Percentiles rank a stretch among this genome's conserved stretches.
These are phyloP conservation scores for Skeletonema marinoi DNA, from an alignment of 108 stramenopile species.

Conservation along the genomic window DNA sequence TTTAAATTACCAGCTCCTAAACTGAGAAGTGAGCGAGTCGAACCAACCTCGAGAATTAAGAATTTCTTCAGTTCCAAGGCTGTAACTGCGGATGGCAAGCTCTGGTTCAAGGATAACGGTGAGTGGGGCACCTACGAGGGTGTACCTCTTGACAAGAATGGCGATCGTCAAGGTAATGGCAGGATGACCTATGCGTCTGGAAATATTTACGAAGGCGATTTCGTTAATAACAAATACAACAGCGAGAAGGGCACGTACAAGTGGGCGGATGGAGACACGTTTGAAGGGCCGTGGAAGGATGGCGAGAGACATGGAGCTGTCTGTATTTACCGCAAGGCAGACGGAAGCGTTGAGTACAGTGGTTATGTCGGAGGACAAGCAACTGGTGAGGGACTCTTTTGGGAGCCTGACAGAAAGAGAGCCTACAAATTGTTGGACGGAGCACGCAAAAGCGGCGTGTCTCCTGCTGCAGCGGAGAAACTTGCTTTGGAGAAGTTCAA, in stretches of 20 bases:
- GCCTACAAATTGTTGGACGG: slow-evolving; percentile 16
- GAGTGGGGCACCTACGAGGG: slow-evolving; percentile 28
- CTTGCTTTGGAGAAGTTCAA: slow-evolving; percentile 11
- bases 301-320: slow-evolving; percentile 16
- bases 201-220: slow-evolving; percentile 19
- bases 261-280: slow-evolving; percentile 6
- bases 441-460: neutral
- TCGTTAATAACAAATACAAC: slow-evolving; percentile 29
- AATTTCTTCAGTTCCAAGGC: neutral
- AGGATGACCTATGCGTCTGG: slow-evolving; percentile 34
- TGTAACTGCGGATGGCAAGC: slow-evolving; percentile 1
- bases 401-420: slow-evolving; percentile 55
- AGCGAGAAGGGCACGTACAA: slow-evolving; percentile 24
- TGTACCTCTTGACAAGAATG: slow-evolving; percentile 13
- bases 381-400: slow-evolving; percentile 13
- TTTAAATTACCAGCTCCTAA: neutral
- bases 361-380: slow-evolving; percentile 8
- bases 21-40: neutral
- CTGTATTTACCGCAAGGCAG: neutral
- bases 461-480: neutral
- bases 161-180: slow-evolving; percentile 33
- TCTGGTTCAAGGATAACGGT: slow-evolving; percentile 9
- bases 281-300: slow-evolving; percentile 16
- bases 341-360: slow-evolving; percentile 10
- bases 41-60: neutral